These are phyloP conservation scores for Fusarium anguioides DNA, from an alignment of 2,329 filamentous ascomycete species.

Conservation along the genomic window DNA sequence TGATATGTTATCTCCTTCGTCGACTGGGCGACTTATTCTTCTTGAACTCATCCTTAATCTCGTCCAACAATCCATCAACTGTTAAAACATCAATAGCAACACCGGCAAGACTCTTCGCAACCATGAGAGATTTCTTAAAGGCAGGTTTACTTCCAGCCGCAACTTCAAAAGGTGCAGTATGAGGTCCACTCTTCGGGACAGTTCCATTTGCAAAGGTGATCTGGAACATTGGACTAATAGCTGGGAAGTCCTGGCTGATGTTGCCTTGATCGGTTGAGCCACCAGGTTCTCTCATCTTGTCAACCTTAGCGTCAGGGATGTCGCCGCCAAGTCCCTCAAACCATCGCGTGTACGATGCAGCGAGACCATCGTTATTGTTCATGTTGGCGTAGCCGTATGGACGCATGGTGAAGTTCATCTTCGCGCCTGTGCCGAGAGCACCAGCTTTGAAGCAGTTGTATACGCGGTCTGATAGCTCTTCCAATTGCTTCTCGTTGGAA, in stretches of 20 bases:
- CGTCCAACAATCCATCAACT: constrained; percentile 54
- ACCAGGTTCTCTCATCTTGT: constrained; percentile 39
- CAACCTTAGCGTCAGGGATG: constrained; percentile 40
- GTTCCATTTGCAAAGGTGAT: constrained; percentile 43
- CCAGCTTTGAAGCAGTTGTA: constrained; percentile 45
- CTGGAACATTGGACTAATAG: constrained; percentile 43
- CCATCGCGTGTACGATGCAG: constrained; percentile 38
- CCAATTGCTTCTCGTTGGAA: constrained; percentile 49
- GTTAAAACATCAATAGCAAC: constrained; percentile 60
- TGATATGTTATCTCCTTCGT: constrained; percentile 1
- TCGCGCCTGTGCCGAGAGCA: constrained; percentile 47
- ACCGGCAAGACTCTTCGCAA: constrained; percentile 61
- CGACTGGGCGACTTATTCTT: constrained; percentile 10
- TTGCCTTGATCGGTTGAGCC: constrained; percentile 48
- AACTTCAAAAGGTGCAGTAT: constrained; percentile 63
- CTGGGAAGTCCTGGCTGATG: constrained; percentile 46
- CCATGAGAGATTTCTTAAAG: constrained; percentile 58
- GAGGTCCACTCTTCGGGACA: constrained; percentile 53
- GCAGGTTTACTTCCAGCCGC: constrained; percentile 61
- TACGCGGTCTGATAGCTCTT: constrained; percentile 39
- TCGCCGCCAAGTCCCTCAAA: constrained; percentile 40
- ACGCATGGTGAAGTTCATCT: constrained; percentile 51
- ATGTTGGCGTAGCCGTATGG: constrained; percentile 49
- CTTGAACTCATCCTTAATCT: constrained; percentile 36
- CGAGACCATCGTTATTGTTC: constrained; percentile 46